A percentile compares a stretch with the other conserved stretches of the same genome.
Conservation (phyloP, 192 early-diverging fungal genomes). For the Gigaspora rosea region DNA sequence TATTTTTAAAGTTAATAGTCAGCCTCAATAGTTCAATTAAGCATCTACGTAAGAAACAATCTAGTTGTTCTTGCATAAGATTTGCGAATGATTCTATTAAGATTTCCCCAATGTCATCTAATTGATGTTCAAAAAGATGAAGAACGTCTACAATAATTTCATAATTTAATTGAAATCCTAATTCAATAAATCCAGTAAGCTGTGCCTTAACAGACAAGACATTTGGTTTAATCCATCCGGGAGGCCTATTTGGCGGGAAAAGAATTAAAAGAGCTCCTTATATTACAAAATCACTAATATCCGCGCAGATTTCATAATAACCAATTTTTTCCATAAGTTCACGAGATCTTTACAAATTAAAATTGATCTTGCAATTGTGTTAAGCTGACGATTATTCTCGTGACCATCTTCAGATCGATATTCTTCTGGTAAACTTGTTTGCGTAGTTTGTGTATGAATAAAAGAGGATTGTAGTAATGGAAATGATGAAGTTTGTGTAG, state of each 20-base stretch:
- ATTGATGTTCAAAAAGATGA: conserved; percentile 1
- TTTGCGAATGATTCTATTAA: not conserved
- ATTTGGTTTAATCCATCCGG: not conserved
- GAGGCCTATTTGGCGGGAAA: not conserved
- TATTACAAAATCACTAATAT: conserved; percentile 23
- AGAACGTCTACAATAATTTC: not conserved
- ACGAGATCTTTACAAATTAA: conserved; percentile 10
- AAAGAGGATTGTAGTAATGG: no score
- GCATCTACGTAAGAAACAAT: no score
- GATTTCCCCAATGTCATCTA: not conserved
- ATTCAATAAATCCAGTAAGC: not conserved
- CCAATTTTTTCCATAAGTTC: not conserved
- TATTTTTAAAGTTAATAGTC: no score
- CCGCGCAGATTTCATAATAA: conserved; percentile 5
- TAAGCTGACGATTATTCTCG: conserved; percentile 2
- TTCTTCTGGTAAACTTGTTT: not conserved
- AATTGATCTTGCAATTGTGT: conserved; percentile 4
- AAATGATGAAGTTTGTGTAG: no score
- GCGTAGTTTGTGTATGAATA: no score
- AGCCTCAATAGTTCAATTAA: no score
- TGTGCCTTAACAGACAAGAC: not conserved
- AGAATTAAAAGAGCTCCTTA: conserved; percentile 11
- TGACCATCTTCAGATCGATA: conserved; percentile 8
- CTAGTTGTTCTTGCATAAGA: no score
- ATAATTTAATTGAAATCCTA: conserved; percentile 16